Base-by-base conservation (phyloP, 352 stramenopile genomes). In the Thalassiosira livingstoniorum region DNA sequence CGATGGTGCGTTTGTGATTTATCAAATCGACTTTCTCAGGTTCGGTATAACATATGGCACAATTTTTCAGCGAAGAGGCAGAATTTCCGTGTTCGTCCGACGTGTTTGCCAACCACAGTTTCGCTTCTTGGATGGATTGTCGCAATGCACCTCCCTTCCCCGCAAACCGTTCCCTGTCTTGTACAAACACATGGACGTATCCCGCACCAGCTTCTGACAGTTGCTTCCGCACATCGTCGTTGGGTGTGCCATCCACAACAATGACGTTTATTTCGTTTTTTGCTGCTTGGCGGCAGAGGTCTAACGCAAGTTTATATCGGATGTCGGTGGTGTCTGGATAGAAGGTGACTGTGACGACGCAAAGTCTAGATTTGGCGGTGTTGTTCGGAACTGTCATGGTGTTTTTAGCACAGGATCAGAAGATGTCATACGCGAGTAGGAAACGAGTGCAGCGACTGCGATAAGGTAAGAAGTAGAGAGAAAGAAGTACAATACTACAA, bases 1-100 rank as follows among this genome's bases (percentile, higher is more conserved):
- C 72, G 42, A 87, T 77, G 3, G 35, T 23, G 5, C 39, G 43
- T 57, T 87, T 86, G 62, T 90, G 80, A 23, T 82, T 78, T 34
- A 87, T 76, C 66, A 91, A 78, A 74, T 90, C 83, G 2, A 85
- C 65, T 37, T 93, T 93, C 78, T 93, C 88, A 0, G 85, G 78
- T 64, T 93, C 88, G 45, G 82, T 78, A 74, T 87, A 91, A 39
- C 74, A 87, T 54, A 93, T 89, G 10, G 71, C 66, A 58, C 63
- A 72, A 0, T 23, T n/a, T 7, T 70, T 37, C 34, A 42, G 34
- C 42, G 10, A 18, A 10, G 42, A 51, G 18, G 53, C 42, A 21
- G 74, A 29, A 37, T 64, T 35, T 35, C 3, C 45, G 55, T 21
- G 32, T 31, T 31, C 25, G 43, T 77, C 34, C n/a, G 39, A 39